Base-by-base conservation (phyloP, 768 basidiomycete genomes). In the Kondoa malvinella region DNA sequence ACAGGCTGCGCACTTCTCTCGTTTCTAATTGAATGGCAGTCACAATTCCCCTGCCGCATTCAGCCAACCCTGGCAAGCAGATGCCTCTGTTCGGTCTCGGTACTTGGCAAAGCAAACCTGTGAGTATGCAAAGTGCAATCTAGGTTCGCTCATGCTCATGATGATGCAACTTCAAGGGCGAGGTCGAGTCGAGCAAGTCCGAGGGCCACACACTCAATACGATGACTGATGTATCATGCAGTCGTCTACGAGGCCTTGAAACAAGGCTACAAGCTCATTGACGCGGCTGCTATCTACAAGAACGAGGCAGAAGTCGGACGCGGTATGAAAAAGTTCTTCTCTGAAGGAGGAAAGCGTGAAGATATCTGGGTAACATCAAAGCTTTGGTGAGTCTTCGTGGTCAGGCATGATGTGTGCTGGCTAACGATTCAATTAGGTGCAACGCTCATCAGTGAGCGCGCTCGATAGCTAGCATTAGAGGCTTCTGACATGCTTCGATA, bases 291-390 rank as follows among this genome's bases (percentile, higher is more conserved):
- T 25, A 67, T 69, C 58, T 69, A 69, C 34, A 31, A 34, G 2
- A 69, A 69, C 57, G 68, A 69, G 65, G 58, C 66, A 25, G 68
- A 69, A 50, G 68, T 69, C 27, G 68, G 68, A 16, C 32, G 66
- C 30, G 58, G 58, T 25, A 60, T 25, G 30, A 25, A 60, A 60
- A 14, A 14, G 12, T 60, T 60, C n/a, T 60, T 31, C 27, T 14
- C 12, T 50, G 40, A 50, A 21, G 40, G 40, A 8, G 40, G 40
- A 14, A 57, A 66, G 27, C 67, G 66, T 17, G 68, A 69, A n/a
- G 57, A 69, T 26, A 65, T 69, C 31, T 69, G 68, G 68, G 58
- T 69, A 30, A 69, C 68, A 14, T 69, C 68, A 1, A 69, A 68
- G 65, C 60, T 68, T 25, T n/a, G 67, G 21, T 21, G n/a, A 27